Evolutionary conservation across 768 basidiomycete species (phyloP), one percentile per base, ranked within the genome.

Genomic region (Lentinula sp.): DNA sequence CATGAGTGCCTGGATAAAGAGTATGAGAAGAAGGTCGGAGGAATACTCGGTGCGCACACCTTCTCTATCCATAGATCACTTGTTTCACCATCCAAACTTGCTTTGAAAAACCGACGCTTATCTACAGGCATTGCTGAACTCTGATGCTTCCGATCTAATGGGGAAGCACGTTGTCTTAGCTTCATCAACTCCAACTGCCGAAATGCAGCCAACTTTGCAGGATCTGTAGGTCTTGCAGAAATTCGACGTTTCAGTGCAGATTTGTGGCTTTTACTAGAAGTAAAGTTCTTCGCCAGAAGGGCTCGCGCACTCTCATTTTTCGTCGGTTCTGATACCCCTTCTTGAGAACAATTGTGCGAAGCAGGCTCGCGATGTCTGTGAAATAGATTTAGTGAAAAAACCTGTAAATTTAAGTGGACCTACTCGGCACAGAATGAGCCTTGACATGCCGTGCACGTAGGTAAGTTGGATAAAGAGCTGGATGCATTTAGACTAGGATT

Each of bases 31-130:
- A 60, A 65, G 61, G 59, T 12, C 51, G 43, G 4, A 39, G 46
- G 60, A 33, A 12, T 2, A 36, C 13, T 16, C 55, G 23, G n/a
- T 16, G 13, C 16, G 66, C 72, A 64, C 66, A 90, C 91, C 81
- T 90, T 91, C 53, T 79, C 75, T 59, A 90, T 81, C 91, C 91
- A 94, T 53, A 91, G 79, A 6, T 79, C 67, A 55, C 74, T 76
- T 66, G 67, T 66, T 1, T 66, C 57, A 57, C 73, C 68, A 18
- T 69, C 72, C 2, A 64, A 63, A 4, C 65, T 63, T 5, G 85
- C 80, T 42, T 74, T 81, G 37, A 91, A 66, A 68, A 88, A 82
- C 45, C 88, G 64, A 23, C 90, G 81, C 61, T 89, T 78, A 23
- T 82, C 80, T 48, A 83, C 66, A 13, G 84, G 73, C 1, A 84